Conservation (phyloP, 176 grass and related monocot species). For the Eragrostis curvula region DNA sequence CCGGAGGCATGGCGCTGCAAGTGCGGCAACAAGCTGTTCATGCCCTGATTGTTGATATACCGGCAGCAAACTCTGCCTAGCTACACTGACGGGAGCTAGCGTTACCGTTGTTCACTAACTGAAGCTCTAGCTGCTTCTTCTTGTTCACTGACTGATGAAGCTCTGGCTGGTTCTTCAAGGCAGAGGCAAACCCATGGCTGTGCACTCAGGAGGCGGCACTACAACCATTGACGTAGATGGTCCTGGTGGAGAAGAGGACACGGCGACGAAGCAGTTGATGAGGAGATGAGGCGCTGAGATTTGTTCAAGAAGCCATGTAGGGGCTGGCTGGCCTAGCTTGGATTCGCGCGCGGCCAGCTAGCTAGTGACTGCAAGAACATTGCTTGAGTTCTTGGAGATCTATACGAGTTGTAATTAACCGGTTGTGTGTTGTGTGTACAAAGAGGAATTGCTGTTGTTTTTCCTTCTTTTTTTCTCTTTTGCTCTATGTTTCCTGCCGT, state of each 20-base stretch:
- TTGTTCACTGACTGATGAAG: not conserved
- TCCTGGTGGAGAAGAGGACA: not conserved
- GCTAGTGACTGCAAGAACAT: slow-evolving; percentile 9
- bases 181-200: not conserved
- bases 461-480: not conserved
- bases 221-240: not conserved
- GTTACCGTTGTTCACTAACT: not conserved
- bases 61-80: not conserved
- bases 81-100: not conserved
- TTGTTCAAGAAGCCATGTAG: not conserved
- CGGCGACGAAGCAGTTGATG: not conserved
- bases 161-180: not conserved
- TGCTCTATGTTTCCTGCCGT: not conserved
- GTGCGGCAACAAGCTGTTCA: slow-evolving; percentile 84
- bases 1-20: slow-evolving; percentile 94
- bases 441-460: slow-evolving; percentile 27
- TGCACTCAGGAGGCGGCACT: not conserved
- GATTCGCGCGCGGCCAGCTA: not conserved
- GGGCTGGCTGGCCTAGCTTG: not conserved
- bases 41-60: slow-evolving; percentile 48
- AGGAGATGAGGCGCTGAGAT: not conserved
- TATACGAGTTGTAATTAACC: slow-evolving; percentile 33
- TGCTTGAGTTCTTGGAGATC: slow-evolving; percentile 35
- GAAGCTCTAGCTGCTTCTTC: too few relatives aligned
- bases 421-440: slow-evolving; percentile 25